Base-by-base conservation (phyloP, 345 rosid genomes). In the Conringia planisiliqua region DNA sequence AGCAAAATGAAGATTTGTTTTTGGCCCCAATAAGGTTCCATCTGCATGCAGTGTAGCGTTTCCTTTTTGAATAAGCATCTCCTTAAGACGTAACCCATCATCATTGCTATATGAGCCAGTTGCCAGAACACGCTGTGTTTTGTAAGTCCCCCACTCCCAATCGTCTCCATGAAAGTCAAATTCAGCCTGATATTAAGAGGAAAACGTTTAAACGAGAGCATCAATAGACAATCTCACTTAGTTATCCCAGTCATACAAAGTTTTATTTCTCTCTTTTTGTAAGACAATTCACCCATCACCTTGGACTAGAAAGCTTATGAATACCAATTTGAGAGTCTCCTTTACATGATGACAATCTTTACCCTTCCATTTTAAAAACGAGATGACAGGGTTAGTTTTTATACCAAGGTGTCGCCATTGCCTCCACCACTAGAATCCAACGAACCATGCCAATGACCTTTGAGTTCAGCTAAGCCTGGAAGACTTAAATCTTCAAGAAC, bases 361-460 rank as follows among this genome's bases (percentile, higher is more conserved):
- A 38, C 33, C 71, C 42, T 42, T 64, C 7, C 18, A 73, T 69
- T 75, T 30, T 17, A 30, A 60, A 54, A 68, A 64, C 2, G 4
- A 76, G 24, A 72, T 55, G 62, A 50, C 4, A 66, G 5, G 32
- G 33, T 58, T 20, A 33, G 10, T 50, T 18, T 50, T 67, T 58
- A 67, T 78, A 95, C 99, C 93, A 86, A 86, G 33, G 97, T 95
- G 80, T 95, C 99, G 50, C 99, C 99, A 77, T 95, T 91, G 87
- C 97, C 99, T 83, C 99, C 99, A 70, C 99, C 99, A 77, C 96
- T 91, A 63, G 99, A 97, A 81, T 89, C 99, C 68, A 95, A 85
- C 60, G 97, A 95, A 71, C 97, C 97, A 82, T 80, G 96, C 97
- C 99, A 95, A 46, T 74, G 86, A 63, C 97, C 99, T 82, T 79